Base-by-base conservation (phyloP, 768 basidiomycete species). In the Candolleomyces eurysporus region DNA sequence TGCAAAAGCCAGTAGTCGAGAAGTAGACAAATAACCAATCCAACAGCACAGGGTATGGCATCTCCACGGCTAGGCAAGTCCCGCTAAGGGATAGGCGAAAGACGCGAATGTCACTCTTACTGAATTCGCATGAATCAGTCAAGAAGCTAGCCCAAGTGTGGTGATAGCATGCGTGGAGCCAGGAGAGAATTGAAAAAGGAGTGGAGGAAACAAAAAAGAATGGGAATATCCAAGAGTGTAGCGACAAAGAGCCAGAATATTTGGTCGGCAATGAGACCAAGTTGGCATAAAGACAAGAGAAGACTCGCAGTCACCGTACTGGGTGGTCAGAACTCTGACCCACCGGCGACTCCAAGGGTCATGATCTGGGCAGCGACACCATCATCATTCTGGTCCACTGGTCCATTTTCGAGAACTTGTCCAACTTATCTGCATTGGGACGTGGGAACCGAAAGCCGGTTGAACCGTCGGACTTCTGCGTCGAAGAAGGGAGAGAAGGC, bases 331-430 rank as follows among this genome's bases (percentile, higher is more conserved):
- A 61, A 45, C 21, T 75, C 63, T n/a, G 60, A 14, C 17, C 46
- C 36, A 8, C 17, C 66, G 67, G 19, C 49, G 60, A 61, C 62
- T 19, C 64, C 68, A 7, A 73, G 72, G 56, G 71, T 75, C 84
- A 88, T 65, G 74, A 86, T 63, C 83, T 83, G 4, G 73, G 76
- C 52, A 78, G 75, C 60, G 87, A 90, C 61, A 79, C 76, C 42
- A 88, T 92, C 68, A 80, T 77, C 16, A 74, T 90, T 10, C 77
- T 89, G 21, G 73, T 90, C 13, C 77, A 82, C 43, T 79, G 81
- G 6, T 72, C 72, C 7, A 65, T 78, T 0, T 68, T 82, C 8
- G 75, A 80, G 1, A 57, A 32, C 48, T 61, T 42, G 66, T 69
- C 5, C 72, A 78, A 5, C 86, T 87, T 4, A 81, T 91, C 76